Evolutionary conservation across 371 early-diverging fungal genomes (phyloP).

Genomic region (Zopfochytrium polystomum): DNA sequence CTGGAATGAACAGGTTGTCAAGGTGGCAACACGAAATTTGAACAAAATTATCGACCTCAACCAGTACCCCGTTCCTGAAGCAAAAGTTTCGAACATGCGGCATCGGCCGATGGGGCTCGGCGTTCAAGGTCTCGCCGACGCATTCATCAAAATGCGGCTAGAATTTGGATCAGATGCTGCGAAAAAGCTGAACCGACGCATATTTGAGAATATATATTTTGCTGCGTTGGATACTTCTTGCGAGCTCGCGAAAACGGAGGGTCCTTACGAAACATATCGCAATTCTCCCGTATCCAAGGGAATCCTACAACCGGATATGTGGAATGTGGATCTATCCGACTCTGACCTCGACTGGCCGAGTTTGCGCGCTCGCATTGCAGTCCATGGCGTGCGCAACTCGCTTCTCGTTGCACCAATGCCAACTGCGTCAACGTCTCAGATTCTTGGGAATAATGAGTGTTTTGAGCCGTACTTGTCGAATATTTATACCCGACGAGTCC

Average conservation of each 20-base stretch:
- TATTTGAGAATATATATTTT: conserved; percentile 98
- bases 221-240: conserved; percentile 94
- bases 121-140: conserved; percentile 99
- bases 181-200: conserved; percentile 78
- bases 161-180: conserved; percentile 97
- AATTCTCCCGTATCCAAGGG: conserved; percentile 95
- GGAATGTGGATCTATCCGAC: conserved; percentile 74
- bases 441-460: conserved; percentile 98
- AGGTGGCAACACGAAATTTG: conserved; percentile 87
- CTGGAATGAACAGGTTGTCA: conserved; percentile 55
- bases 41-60: conserved; percentile 98
- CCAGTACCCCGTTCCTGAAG: conserved; percentile 95
- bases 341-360: conserved; percentile 87
- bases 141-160: conserved; percentile 91
- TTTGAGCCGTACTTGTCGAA: conserved; percentile 99
- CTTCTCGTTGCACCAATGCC: conserved; percentile 99
- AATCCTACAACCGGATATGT: conserved; percentile 94
- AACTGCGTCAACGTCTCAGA: conserved; percentile 99
- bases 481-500: conserved; percentile 96
- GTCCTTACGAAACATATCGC: conserved; percentile 86
- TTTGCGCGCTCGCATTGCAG: conserved; percentile 77
- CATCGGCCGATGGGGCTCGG: conserved; percentile 99
- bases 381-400: conserved; percentile 95
- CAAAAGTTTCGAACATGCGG: conserved; percentile 84
- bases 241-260: conserved; percentile 83